phyloP scores from a whole-genome alignment of 805 yeast genomes.

The Candida sphagnicola region DNA sequence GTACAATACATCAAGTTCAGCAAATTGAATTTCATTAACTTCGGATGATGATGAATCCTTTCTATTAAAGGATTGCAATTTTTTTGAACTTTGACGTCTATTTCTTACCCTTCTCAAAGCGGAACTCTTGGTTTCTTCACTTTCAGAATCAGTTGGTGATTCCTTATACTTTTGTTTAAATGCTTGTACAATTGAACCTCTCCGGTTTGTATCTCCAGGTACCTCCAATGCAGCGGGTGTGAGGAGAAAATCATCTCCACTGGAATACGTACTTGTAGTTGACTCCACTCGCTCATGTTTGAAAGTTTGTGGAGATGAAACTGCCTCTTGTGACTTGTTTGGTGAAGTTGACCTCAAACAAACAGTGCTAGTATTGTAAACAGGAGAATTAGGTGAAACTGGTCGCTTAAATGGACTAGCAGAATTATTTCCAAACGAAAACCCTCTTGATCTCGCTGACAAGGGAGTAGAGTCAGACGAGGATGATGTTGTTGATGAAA shows the following conservation, averaged over 20 bases:
- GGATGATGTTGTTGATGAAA: slow-evolving; percentile 35
- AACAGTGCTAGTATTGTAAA: neutral
- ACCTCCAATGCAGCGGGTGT: slow-evolving; percentile 1
- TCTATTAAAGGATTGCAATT: slow-evolving; percentile 8
- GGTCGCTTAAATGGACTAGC: slow-evolving; percentile 42
- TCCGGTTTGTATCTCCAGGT: slow-evolving; percentile 10
- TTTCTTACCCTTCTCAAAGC: slow-evolving; percentile 51
- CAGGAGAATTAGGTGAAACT: slow-evolving; percentile 32
- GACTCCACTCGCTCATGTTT: slow-evolving; percentile 31
- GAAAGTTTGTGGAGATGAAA: slow-evolving; percentile 11
- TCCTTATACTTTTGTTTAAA: slow-evolving; percentile 1
- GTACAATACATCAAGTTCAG: slow-evolving; percentile 61
- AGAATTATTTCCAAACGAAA: slow-evolving; percentile 20
- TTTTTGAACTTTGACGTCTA: slow-evolving; percentile 50
- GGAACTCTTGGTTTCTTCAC: slow-evolving; percentile 50
- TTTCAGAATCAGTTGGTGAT: slow-evolving; percentile 62
- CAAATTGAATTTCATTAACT: slow-evolving; percentile 10
- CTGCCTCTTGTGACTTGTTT: slow-evolving; percentile 11
- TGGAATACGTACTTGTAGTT: slow-evolving; percentile 25
- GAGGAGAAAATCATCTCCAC: slow-evolving; percentile 26
- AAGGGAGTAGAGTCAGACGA: slow-evolving; percentile 42
- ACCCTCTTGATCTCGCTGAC: slow-evolving; percentile 30
- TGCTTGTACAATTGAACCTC: neutral
- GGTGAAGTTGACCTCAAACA: slow-evolving; percentile 24
- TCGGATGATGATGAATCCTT: slow-evolving; percentile 6